These are phyloP conservation scores for Kondoa malvinella DNA, from an alignment of 768 basidiomycete genomes.

Conservation along the genomic window DNA sequence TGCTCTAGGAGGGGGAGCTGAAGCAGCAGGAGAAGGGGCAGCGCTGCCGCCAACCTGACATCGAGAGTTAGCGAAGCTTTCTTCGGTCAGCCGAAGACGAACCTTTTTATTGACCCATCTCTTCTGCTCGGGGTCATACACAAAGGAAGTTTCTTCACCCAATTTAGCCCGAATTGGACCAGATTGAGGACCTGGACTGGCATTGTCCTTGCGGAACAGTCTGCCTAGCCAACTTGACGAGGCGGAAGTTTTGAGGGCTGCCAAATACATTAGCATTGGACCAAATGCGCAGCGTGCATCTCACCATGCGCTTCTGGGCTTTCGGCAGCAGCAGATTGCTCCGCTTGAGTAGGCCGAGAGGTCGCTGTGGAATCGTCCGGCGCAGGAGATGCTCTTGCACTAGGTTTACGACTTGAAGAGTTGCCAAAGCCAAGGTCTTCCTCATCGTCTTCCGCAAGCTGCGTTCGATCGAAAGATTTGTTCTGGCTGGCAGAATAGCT, in stretches of 20 bases:
- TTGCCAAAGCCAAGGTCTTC: slow-evolving; percentile 91
- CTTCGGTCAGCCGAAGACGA: slow-evolving; percentile 16
- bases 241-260: slow-evolving; percentile 25
- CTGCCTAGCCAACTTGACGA: slow-evolving; percentile 56
- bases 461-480: background rate
- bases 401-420: slow-evolving; percentile 28
- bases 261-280: background rate
- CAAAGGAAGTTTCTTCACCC: slow-evolving; percentile 75
- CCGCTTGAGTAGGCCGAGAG: background rate
- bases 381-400: background rate
- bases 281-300: background rate
- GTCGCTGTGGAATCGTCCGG: slow-evolving; percentile 27
- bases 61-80: background rate
- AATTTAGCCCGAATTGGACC: slow-evolving; percentile 71
- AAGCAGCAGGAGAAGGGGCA: background rate
- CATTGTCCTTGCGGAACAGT: slow-evolving; percentile 50
- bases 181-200: slow-evolving; percentile 33
- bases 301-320: background rate
- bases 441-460: slow-evolving; percentile 38
- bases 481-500: background rate
- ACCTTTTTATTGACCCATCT: slow-evolving; percentile 94
- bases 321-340: background rate
- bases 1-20: background rate
- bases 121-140: slow-evolving; percentile 86
- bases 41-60: background rate